These are phyloP conservation scores for Saccharomyces hybrid DNA, from an alignment of 1,139 yeast species.

Conservation along the genomic window DNA sequence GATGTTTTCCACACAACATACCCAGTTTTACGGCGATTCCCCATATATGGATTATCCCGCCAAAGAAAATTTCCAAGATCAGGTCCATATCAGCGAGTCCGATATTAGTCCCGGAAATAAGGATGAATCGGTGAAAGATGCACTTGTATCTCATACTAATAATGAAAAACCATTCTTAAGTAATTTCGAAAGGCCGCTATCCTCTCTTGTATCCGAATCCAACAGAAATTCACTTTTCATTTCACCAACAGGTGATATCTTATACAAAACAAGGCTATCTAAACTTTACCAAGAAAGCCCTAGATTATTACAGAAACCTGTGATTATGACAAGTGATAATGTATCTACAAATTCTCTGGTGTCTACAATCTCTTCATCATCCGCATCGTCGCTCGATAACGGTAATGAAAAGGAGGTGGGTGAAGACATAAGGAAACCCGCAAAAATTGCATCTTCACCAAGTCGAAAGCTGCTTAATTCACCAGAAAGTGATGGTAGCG, in stretches of 20 bases:
- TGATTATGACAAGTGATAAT: neutral
- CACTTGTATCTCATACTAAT: neutral
- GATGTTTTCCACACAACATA: neutral
- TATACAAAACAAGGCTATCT: neutral
- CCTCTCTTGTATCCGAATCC: neutral
- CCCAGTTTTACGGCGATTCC: neutral
- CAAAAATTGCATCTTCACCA: constrained; percentile 25
- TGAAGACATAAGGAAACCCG: constrained; percentile 18
- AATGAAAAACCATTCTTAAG: neutral
- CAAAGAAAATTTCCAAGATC: neutral
- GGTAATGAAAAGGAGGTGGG: constrained; percentile 9
- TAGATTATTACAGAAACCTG: neutral
- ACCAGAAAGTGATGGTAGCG: constrained; percentile 10
- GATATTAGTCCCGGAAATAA: neutral
- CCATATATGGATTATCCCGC: neutral
- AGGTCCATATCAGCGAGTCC: neutral
- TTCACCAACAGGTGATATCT: constrained; percentile 71
- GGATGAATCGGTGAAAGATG: neutral
- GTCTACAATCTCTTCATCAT: neutral
- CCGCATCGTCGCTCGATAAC: neutral
- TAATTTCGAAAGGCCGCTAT: neutral
- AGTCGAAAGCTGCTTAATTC: constrained; percentile 20
- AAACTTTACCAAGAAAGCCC: neutral
- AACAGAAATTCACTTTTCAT: constrained; percentile 46
- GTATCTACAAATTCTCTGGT: neutral